phyloP scores from a whole-genome alignment of 2,329 filamentous ascomycete species.

The Aspergillus terreus region DNA sequence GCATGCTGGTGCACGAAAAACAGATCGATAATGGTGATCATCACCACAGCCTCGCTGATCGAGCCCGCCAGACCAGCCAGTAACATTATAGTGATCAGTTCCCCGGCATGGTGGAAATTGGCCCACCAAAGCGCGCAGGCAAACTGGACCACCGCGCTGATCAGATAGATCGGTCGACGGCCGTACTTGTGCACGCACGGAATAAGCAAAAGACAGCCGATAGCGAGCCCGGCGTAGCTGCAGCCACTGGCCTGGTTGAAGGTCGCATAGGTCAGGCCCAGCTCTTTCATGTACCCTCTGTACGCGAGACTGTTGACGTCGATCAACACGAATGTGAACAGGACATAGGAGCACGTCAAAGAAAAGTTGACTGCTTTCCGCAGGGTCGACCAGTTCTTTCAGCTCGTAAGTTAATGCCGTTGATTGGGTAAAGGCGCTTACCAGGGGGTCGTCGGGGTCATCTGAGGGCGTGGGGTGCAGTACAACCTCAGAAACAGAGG shows the following conservation, averaged over 20 bases:
- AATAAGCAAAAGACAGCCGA: slow-evolving; percentile 44
- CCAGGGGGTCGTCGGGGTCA: slow-evolving; percentile 25
- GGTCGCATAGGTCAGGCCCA: slow-evolving; percentile 38
- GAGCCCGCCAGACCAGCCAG: slow-evolving; percentile 44
- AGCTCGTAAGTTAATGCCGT: background rate
- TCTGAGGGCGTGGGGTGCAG: slow-evolving; percentile 20
- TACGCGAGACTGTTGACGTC: slow-evolving; percentile 37
- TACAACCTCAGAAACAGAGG: slow-evolving; percentile 3
- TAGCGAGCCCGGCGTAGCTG: slow-evolving; percentile 39
- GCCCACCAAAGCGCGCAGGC: slow-evolving; percentile 43
- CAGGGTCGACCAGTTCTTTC: slow-evolving; percentile 17
- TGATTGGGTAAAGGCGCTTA: background rate
- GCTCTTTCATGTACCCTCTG: slow-evolving; percentile 44
- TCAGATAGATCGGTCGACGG: slow-evolving; percentile 44
- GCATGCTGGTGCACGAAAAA: slow-evolving; percentile 49
- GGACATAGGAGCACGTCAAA: slow-evolving; percentile 22
- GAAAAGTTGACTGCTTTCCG: slow-evolving; percentile 24
- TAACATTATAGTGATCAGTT: slow-evolving; percentile 43
- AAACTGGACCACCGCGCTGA: slow-evolving; percentile 40
- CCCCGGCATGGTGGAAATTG: slow-evolving; percentile 34
- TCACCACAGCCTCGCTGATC: slow-evolving; percentile 38
- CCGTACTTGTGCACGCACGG: slow-evolving; percentile 48
- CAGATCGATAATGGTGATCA: slow-evolving; percentile 47
- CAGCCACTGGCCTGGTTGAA: slow-evolving; percentile 46
- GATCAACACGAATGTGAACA: slow-evolving; percentile 28